These are phyloP conservation scores for Alternaria metachromatica DNA, from an alignment of 2,329 filamentous ascomycete genomes.

Conservation along the genomic window DNA sequence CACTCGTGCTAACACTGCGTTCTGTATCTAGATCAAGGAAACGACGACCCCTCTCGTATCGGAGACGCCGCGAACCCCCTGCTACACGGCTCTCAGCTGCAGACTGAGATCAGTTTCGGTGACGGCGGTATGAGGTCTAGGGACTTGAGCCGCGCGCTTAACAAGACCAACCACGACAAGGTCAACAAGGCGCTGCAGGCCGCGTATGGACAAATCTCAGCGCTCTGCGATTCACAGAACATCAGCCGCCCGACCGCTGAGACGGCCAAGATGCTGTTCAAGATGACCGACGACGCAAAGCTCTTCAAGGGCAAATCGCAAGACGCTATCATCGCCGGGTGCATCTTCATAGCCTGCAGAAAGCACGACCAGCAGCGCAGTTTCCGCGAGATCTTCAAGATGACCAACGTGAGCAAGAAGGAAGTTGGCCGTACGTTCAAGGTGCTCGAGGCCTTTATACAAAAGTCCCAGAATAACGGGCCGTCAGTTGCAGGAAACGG, in stretches of 20 bases:
- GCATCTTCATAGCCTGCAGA: constrained; percentile 96
- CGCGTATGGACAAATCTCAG: constrained; percentile 87
- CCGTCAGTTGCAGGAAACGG: constrained; percentile 44
- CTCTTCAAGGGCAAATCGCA: constrained; percentile 94
- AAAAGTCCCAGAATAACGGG: constrained; percentile 60
- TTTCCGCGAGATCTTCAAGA: constrained; percentile 90
- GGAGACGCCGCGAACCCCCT: constrained; percentile 92
- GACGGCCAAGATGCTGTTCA: constrained; percentile 93
- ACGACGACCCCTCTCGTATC: constrained; percentile 96
- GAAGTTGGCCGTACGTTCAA: constrained; percentile 98
- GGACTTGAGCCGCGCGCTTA: constrained; percentile 83
- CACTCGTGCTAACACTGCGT: background rate
- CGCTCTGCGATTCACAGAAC: constrained; percentile 71
- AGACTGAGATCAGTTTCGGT: constrained; percentile 85
- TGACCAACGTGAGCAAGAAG: constrained; percentile 95
- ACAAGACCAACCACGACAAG: constrained; percentile 81
- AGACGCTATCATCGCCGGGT: constrained; percentile 92
- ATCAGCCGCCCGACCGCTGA: constrained; percentile 84
- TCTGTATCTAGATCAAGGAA: constrained; percentile 69
- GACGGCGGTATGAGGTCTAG: constrained; percentile 74
- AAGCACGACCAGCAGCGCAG: constrained; percentile 86
- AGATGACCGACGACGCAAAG: constrained; percentile 90
- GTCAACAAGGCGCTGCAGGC: constrained; percentile 79
- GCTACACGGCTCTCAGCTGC: constrained; percentile 86
- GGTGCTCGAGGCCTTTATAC: constrained; percentile 83